These are phyloP conservation scores for Ichthyophthirius multifiliis DNA, from an alignment of 169 alveolate species.

Conservation along the genomic window DNA sequence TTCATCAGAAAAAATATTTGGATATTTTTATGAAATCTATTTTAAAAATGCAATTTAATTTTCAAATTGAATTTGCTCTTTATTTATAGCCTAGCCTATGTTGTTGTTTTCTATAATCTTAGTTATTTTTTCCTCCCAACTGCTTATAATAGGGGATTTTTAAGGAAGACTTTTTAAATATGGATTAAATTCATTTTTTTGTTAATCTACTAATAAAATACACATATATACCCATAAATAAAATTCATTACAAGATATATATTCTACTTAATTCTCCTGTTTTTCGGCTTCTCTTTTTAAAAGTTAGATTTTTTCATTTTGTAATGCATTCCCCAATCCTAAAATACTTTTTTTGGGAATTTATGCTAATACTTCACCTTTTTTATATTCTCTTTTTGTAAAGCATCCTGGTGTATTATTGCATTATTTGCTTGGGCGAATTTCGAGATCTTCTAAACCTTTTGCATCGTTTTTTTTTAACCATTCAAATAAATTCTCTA, in stretches of 20 bases:
- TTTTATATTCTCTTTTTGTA: neutral
- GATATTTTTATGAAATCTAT: neutral
- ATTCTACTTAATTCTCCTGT: neutral
- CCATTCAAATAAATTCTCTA: neutral
- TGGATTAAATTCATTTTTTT: neutral
- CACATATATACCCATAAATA: neutral
- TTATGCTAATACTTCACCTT: neutral
- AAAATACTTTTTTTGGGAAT: neutral
- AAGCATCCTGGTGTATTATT: neutral
- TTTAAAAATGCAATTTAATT: neutral
- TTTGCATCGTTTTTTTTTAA: neutral
- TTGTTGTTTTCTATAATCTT: neutral
- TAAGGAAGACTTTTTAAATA: constrained; percentile 1
- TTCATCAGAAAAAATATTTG: neutral
- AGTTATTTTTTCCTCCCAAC: neutral
- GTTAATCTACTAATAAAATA: neutral
- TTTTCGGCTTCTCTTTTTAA: neutral
- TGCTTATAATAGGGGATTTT: neutral
- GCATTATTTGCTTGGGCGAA: neutral
- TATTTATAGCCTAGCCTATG: neutral
- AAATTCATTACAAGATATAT: neutral
- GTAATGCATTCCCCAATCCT: neutral
- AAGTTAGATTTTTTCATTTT: neutral
- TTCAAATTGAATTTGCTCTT: neutral
- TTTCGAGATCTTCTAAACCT: neutral